These are phyloP conservation scores for Gossypium gossypioides DNA, from an alignment of 441 rosid species.

Conservation along the genomic window DNA sequence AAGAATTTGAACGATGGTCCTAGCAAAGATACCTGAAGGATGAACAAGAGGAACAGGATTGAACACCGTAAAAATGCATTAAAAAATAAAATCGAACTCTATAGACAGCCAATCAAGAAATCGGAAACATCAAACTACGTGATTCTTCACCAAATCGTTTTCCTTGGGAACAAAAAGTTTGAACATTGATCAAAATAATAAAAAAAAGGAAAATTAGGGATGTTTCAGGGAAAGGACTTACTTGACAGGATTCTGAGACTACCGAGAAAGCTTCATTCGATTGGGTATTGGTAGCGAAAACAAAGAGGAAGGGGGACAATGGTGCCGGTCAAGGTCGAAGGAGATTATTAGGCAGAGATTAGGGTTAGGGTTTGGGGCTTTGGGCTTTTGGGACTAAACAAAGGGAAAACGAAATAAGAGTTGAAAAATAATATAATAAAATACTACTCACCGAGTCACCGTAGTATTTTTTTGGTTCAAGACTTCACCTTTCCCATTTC, in stretches of 20 bases:
- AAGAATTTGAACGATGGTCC: not conserved
- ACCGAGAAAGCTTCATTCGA: not conserved
- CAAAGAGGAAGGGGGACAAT: not conserved
- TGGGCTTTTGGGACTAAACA: not conserved
- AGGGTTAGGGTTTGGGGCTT: slow-evolving; percentile 1
- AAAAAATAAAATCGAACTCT: not conserved
- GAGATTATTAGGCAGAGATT: not conserved
- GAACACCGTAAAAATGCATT: not conserved
- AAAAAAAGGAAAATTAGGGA: not conserved
- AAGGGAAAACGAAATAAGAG: not conserved
- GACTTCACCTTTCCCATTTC: too few species aligned
- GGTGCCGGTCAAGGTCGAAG: not conserved
- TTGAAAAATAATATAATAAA: not conserved
- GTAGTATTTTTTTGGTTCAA: too few species aligned
- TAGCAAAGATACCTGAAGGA: slow-evolving; percentile 1
- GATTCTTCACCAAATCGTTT: not conserved
- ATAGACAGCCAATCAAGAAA: not conserved
- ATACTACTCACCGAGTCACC: too few species aligned
- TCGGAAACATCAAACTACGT: not conserved
- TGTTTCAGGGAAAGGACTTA: not conserved
- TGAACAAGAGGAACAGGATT: not conserved
- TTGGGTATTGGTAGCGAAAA: not conserved
- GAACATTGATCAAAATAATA: not conserved
- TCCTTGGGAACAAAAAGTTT: not conserved
- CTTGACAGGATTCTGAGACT: not conserved